Percentiles rank a stretch among this genome's conserved stretches.
Evolutionary conservation across 805 yeast genomes (phyloP).

Genomic region (Ogataea kodamae): DNA sequence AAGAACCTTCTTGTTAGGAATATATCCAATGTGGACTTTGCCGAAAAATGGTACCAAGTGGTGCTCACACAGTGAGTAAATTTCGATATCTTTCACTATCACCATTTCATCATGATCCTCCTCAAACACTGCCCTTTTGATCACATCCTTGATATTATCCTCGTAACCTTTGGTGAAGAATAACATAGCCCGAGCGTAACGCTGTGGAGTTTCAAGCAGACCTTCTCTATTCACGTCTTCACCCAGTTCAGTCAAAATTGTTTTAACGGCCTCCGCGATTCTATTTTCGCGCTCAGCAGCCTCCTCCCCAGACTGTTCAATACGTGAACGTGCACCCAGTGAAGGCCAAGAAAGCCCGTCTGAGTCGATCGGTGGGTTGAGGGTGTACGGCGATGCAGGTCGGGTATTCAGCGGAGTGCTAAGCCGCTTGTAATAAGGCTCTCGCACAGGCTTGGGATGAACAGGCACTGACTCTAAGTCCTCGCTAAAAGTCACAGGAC

Average conservation of each 20-base stretch:
- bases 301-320: constrained; percentile 66
- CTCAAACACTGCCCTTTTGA: constrained; percentile 93
- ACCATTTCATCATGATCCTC: constrained; percentile 99
- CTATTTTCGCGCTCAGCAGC: constrained; percentile 63
- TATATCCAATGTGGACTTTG: constrained; percentile 96
- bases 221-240: constrained; percentile 92
- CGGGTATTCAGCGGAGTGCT: constrained; percentile 67
- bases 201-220: constrained; percentile 85
- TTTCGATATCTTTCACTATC: constrained; percentile 90
- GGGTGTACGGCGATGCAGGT: constrained; percentile 78
- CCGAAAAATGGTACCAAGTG: constrained; percentile 97
- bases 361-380: constrained; percentile 80
- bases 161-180: constrained; percentile 96
- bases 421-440: constrained; percentile 34
- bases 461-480: constrained; percentile 12
- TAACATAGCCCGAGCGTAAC: constrained; percentile 96
- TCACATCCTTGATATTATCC: constrained; percentile 86
- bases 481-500: constrained; percentile 18
- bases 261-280: constrained; percentile 80
- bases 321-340: constrained; percentile 72
- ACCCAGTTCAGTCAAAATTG: constrained; percentile 78
- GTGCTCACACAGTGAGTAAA: constrained; percentile 93
- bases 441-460: constrained; percentile 32
- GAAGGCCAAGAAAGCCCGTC: constrained; percentile 97
- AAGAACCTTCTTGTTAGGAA: constrained; percentile 88